Evolutionary conservation across 768 basidiomycete genomes (phyloP), one percentile per base, ranked within the genome.

Genomic region (Saitozyma podzolica): DNA sequence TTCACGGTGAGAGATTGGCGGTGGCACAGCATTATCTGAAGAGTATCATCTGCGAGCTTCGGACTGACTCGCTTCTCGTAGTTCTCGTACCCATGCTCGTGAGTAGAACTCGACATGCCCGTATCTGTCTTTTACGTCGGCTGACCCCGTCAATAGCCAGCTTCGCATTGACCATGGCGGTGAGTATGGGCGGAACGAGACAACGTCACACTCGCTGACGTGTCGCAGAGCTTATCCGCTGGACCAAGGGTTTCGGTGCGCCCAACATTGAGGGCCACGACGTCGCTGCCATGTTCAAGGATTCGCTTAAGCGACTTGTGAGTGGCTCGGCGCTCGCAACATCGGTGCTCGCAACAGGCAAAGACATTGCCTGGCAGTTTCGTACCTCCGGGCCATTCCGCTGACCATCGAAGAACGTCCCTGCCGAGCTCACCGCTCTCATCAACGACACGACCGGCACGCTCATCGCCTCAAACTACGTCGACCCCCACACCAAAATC

Each of bases 361-460:
- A 3, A 13, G 11, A 43, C 45, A 16, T 17, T 9, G 9, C 8
- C 11, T 6, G 6, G 6, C 2, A 47, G 45, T 2, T 17, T 6
- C 2, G 6, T 47, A 6, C 45, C n/a, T 2, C 3, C n/a, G 45
- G 45, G 14, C 29, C 29, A 29, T 29, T 29, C 29, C 29, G 29
- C 29, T 29, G 29, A 29, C 29, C 29, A 29, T 29, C 29, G 39
- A 78, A 95, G 91, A 82, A 89, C 60, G 85, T 96, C n/a, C 91
- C 90, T 2, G 86, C 93, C 49, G 82, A 85, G 61, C 81, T 98
- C 40, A 88, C 88, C 9, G 92, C 94, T 1, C 82, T 97, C 29
- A 96, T 97, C 80, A 97, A 97, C 77, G 96, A 99, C 80, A 98
- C 96, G 0, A 99, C 96, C 4, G 96, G 96, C 37, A 95, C 95